Evolutionary conservation across 345 rosid genomes (phyloP).

Genomic region (Camelina sativa): DNA sequence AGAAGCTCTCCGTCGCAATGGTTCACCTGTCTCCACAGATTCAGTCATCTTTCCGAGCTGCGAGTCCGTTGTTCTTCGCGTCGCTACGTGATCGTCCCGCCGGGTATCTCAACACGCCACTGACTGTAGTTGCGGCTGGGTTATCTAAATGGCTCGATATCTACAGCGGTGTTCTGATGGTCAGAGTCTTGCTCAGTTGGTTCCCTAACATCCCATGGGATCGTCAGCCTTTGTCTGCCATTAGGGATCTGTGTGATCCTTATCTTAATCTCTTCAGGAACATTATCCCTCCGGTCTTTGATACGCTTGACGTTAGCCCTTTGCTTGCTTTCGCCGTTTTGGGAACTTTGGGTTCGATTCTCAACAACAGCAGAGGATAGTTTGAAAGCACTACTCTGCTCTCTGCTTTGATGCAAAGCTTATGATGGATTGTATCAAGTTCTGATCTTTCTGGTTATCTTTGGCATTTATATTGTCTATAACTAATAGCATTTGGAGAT

Average conservation of each 20-base stretch:
- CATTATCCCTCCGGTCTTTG: conserved; percentile 76
- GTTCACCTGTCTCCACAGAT: conserved; percentile 42
- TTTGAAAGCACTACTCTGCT: background rate
- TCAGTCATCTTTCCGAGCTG: conserved; percentile 42
- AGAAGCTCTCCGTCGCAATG: conserved; percentile 40
- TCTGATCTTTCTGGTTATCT: background rate
- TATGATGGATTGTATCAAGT: conserved; percentile 5
- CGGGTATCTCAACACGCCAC: conserved; percentile 68
- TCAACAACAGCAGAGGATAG: conserved; percentile 55
- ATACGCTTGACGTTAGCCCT: conserved; percentile 85
- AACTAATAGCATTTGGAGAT: conserved; percentile 2
- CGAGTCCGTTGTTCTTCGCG: conserved; percentile 72
- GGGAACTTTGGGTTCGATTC: conserved; percentile 73
- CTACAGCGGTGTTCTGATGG: conserved; percentile 86
- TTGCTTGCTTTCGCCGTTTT: conserved; percentile 79
- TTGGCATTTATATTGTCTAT: conserved; percentile 19
- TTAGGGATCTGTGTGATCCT: conserved; percentile 86
- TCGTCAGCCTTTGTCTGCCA: conserved; percentile 78
- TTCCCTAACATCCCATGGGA: conserved; percentile 96
- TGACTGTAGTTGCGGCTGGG: conserved; percentile 87
- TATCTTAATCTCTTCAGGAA: conserved; percentile 87
- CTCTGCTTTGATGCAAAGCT: conserved; percentile 7
- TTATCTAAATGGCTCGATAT: conserved; percentile 87
- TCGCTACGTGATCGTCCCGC: conserved; percentile 55
- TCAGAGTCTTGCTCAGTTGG: conserved; percentile 94